Evolutionary conservation across 805 yeast genomes (phyloP).

Genomic region (Barnettozyma sp.): DNA sequence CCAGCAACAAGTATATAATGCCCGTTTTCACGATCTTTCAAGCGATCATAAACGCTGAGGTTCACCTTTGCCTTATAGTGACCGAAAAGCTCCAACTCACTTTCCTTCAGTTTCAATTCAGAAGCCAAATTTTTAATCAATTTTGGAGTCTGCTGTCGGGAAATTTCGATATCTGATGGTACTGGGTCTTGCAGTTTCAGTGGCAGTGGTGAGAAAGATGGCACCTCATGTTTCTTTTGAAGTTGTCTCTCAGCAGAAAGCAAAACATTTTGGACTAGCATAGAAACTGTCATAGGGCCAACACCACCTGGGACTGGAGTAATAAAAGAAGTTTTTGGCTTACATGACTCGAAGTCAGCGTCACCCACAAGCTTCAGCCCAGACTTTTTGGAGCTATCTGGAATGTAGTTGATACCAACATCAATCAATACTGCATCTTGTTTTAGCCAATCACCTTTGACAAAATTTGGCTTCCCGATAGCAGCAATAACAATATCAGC

Average conservation of each 20-base stretch:
- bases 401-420: conserved; percentile 89
- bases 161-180: conserved; percentile 86
- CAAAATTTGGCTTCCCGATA: conserved; percentile 77
- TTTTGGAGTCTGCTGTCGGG: conserved; percentile 85
- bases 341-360: conserved; percentile 72
- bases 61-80: conserved; percentile 84
- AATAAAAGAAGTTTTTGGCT: conserved; percentile 54
- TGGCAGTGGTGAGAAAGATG: conserved; percentile 35
- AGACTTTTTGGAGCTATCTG: conserved; percentile 65
- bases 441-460: conserved; percentile 85
- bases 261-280: conserved; percentile 80
- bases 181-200: conserved; percentile 57
- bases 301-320: conserved; percentile 99
- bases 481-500: conserved; percentile 94
- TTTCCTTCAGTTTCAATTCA: conserved; percentile 72
- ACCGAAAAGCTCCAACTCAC: conserved; percentile 85
- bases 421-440: conserved; percentile 81
- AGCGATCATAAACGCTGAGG: conserved; percentile 61
- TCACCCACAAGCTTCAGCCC: conserved; percentile 92
- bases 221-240: conserved; percentile 5
- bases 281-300: conserved; percentile 98
- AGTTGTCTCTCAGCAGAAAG: conserved; percentile 58
- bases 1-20: conserved; percentile 83
- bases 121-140: conserved; percentile 65
- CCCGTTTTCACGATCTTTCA: conserved; percentile 59